These are phyloP conservation scores for Nectriaceae sp. DNA, from an alignment of 2,329 filamentous ascomycete genomes.

Conservation along the genomic window DNA sequence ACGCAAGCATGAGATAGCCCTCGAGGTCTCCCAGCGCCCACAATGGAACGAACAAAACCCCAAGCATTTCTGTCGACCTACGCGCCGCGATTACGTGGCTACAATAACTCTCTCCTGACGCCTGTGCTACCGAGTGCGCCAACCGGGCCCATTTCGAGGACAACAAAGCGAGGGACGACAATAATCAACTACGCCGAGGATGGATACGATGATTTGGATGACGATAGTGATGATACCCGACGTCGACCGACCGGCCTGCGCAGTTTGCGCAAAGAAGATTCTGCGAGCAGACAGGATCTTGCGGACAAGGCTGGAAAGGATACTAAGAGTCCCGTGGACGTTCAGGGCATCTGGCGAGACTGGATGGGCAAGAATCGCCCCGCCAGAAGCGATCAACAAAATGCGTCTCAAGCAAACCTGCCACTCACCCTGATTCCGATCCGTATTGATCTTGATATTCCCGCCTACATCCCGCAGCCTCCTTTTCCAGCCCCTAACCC, in stretches of 20 bases:
- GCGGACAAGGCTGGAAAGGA: conserved; percentile 84
- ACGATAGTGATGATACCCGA: conserved; percentile 73
- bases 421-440: conserved; percentile 93
- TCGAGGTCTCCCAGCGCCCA: conserved; percentile 23
- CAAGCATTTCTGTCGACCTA: conserved; percentile 92
- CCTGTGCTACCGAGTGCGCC: conserved; percentile 74
- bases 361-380: conserved; percentile 81
- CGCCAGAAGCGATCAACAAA: conserved; percentile 59
- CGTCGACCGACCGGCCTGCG: conserved; percentile 82
- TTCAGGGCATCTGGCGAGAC: conserved; percentile 91
- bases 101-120: conserved; percentile 88
- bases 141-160: conserved; percentile 70
- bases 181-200: conserved; percentile 98
- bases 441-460: conserved; percentile 91
- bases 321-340: conserved; percentile 72
- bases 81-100: conserved; percentile 84
- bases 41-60: conserved; percentile 60
- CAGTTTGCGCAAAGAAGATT: conserved; percentile 78
- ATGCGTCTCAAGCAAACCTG: conserved; percentile 68
- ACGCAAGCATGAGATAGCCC: conserved; percentile 34
- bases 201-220: conserved; percentile 78
- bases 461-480: conserved; percentile 69
- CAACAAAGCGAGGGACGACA: conserved; percentile 95
- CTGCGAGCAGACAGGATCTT: conserved; percentile 60
- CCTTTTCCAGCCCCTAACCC: conserved; percentile 66